phyloP scores from a whole-genome alignment of 2,329 filamentous ascomycete genomes.

The Colletotrichum chrysophilum region DNA sequence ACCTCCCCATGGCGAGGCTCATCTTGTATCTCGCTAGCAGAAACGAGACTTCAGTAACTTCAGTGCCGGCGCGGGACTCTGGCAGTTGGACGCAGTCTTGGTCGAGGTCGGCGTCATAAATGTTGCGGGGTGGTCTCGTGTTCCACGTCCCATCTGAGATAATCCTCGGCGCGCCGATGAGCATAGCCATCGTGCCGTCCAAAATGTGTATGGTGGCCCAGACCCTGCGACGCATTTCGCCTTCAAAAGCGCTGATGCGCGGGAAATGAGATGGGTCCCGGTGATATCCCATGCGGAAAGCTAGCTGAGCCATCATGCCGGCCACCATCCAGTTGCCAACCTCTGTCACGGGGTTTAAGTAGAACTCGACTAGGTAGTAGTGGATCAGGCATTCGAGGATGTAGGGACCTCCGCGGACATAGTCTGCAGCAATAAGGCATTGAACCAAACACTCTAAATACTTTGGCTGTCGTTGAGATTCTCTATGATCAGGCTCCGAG shows the following conservation, averaged over 20 bases:
- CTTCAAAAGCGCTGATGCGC: not conserved
- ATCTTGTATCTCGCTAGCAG: too few species aligned
- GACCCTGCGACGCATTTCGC: not conserved
- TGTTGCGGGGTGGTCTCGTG: not conserved
- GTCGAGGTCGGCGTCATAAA: rapidly evolving
- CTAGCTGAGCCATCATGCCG: not conserved
- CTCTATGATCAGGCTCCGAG: rapidly evolving
- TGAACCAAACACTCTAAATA: rapidly evolving
- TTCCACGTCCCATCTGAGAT: not conserved
- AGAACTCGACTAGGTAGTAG: rapidly evolving
- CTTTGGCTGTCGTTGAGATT: rapidly evolving
- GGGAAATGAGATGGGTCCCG: not conserved
- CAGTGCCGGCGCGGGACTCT: too few species aligned
- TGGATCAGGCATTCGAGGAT: rapidly evolving
- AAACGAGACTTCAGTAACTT: too few species aligned
- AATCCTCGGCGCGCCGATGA: not conserved
- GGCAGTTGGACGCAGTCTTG: too few species aligned
- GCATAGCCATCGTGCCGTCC: rapidly evolving
- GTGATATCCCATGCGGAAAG: rapidly evolving
- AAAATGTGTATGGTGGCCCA: rapidly evolving
- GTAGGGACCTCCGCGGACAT: not conserved
- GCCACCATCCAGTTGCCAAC: not conserved
- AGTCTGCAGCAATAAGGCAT: not conserved
- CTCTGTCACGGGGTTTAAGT: rapidly evolving
- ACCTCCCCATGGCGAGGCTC: too few species aligned